These are phyloP conservation scores for Cucurbita ficifolia DNA, from an alignment of 306 rosid genomes.

Conservation along the genomic window DNA sequence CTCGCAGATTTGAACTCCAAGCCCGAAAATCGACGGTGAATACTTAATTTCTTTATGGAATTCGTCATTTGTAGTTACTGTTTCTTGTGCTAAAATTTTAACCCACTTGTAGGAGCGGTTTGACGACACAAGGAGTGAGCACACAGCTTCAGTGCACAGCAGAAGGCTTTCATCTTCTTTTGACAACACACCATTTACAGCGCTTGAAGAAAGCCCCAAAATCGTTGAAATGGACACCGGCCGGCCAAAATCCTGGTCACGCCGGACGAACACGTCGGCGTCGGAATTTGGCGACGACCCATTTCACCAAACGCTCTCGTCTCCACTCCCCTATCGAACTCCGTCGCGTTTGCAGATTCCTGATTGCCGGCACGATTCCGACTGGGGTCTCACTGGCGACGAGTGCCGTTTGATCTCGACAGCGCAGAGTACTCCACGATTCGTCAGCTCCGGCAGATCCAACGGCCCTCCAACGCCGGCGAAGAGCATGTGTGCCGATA, in stretches of 20 bases:
- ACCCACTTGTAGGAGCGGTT: slow-evolving; percentile 45
- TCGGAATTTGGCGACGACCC: slow-evolving; percentile 55
- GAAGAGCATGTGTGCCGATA: slow-evolving; percentile 34
- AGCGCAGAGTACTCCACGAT: slow-evolving; percentile 80
- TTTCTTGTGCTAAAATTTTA: not conserved
- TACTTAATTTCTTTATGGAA: not conserved
- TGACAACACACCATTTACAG: slow-evolving; percentile 28
- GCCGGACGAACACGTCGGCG: slow-evolving; percentile 50
- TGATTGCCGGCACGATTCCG: slow-evolving; percentile 33
- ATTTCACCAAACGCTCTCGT: slow-evolving; percentile 24
- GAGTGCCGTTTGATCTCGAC: slow-evolving; percentile 56
- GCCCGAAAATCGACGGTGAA: slow-evolving; percentile 62
- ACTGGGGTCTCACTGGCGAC: slow-evolving; percentile 59
- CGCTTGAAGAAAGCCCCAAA: slow-evolving; percentile 54
- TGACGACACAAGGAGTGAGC: slow-evolving; percentile 45
- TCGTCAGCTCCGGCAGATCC: slow-evolving; percentile 32
- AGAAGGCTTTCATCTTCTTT: slow-evolving; percentile 49
- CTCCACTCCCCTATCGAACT: slow-evolving; percentile 29
- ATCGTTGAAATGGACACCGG: slow-evolving; percentile 80
- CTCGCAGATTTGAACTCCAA: slow-evolving; percentile 29
- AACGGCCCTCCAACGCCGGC: slow-evolving; percentile 40
- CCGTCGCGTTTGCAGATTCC: slow-evolving; percentile 35
- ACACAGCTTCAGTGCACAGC: slow-evolving; percentile 38
- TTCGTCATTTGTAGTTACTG: not conserved
- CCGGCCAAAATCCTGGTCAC: slow-evolving; percentile 59